phyloP scores from a whole-genome alignment of 805 yeast species.

The Myxozyma lipomycoides region DNA sequence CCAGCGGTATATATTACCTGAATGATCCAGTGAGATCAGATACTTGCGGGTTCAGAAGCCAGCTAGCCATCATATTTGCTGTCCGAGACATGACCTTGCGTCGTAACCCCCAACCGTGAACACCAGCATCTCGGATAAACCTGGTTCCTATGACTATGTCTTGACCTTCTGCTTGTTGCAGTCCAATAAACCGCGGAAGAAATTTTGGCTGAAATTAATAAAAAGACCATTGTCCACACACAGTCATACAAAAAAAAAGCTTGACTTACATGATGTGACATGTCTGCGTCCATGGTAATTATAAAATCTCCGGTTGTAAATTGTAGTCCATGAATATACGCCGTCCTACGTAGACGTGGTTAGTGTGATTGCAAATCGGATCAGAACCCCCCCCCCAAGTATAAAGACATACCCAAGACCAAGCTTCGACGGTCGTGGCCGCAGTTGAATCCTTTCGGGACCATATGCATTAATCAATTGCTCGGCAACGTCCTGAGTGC shows the following conservation, averaged over 20 bases:
- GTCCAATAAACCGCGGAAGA: slow-evolving; percentile 67
- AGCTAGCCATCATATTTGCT: slow-evolving; percentile 72
- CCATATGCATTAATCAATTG: slow-evolving; percentile 46
- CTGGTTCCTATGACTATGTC: slow-evolving; percentile 54
- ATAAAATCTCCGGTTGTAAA: slow-evolving; percentile 69
- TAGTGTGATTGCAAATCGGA: background rate
- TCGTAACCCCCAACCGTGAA: slow-evolving; percentile 79
- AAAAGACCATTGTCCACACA: background rate
- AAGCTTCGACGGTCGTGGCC: slow-evolving; percentile 71
- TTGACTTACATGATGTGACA: slow-evolving; percentile 57
- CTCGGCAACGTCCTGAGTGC: slow-evolving; percentile 69
- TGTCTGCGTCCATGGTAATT: slow-evolving; percentile 80
- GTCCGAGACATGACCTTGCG: slow-evolving; percentile 74
- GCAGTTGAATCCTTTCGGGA: slow-evolving; percentile 43
- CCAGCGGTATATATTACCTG: slow-evolving; percentile 41
- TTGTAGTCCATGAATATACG: slow-evolving; percentile 72
- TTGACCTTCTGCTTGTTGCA: slow-evolving; percentile 46
- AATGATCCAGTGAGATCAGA: slow-evolving; percentile 74
- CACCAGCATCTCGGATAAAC: slow-evolving; percentile 78
- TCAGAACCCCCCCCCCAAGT: no score
- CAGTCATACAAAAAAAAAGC: background rate
- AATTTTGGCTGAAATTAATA: slow-evolving; percentile 52
- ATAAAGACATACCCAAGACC: slow-evolving; percentile 51
- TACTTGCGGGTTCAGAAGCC: slow-evolving; percentile 65
- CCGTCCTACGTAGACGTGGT: slow-evolving; percentile 44